These are phyloP conservation scores for Aspergillus tubingensis DNA, from an alignment of 2,329 filamentous ascomycete genomes.

Conservation along the genomic window DNA sequence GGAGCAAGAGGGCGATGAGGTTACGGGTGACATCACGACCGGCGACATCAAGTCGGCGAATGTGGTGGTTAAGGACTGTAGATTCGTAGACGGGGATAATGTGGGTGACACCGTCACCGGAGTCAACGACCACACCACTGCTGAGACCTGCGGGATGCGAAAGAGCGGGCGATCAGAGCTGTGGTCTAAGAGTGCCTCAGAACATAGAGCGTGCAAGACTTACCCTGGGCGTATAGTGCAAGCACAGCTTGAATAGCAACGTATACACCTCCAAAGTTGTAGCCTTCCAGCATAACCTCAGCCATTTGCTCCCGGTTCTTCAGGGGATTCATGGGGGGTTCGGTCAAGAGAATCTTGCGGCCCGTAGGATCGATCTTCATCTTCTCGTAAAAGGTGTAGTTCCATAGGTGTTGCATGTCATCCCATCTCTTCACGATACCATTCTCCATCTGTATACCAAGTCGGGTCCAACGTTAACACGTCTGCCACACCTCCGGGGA, in stretches of 20 bases:
- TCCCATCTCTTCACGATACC: slow-evolving; percentile 99
- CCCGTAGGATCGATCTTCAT: slow-evolving; percentile 87
- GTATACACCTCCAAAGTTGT: slow-evolving; percentile 94
- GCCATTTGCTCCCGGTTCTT: slow-evolving; percentile 98
- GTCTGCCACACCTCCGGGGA: slow-evolving; percentile 16
- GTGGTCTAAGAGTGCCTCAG: background rate
- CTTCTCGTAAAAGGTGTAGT: slow-evolving; percentile 98
- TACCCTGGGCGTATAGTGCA: slow-evolving; percentile 93
- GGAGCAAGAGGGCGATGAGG: slow-evolving; percentile 88
- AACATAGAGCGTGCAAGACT: slow-evolving; percentile 27
- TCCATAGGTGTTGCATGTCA: slow-evolving; percentile 99
- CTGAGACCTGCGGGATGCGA: slow-evolving; percentile 63
- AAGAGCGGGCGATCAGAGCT: slow-evolving; percentile 6
- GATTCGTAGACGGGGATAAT: slow-evolving; percentile 99
- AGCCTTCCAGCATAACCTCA: slow-evolving; percentile 98
- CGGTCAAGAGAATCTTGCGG: slow-evolving; percentile 95
- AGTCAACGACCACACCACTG: slow-evolving; percentile 97
- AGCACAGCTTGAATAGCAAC: slow-evolving; percentile 97
- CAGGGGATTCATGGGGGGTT: slow-evolving; percentile 96
- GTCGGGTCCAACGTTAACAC: slow-evolving; percentile 22
- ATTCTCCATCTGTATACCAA: slow-evolving; percentile 79
- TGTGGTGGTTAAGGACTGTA: slow-evolving; percentile 95
- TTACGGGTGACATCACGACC: slow-evolving; percentile 98
- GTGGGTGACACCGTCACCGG: slow-evolving; percentile 96
- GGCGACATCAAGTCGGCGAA: slow-evolving; percentile 88